Evolutionary conservation across 495 filamentous ascomycete genomes (phyloP), one percentile per base, ranked within the genome.

Genomic region (Staphylotrichum longicolle): DNA sequence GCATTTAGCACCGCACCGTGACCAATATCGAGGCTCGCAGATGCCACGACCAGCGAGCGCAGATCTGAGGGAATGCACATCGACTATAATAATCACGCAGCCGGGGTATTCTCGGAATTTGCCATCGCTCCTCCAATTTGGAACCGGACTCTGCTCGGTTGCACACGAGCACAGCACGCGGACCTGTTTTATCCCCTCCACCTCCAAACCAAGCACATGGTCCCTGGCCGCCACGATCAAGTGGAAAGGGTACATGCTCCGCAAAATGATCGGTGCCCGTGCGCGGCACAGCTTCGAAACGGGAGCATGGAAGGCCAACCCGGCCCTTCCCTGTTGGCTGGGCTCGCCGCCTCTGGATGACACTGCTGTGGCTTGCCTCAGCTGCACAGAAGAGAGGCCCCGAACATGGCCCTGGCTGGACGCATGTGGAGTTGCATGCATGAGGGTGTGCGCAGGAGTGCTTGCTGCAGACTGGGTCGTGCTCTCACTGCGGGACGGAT

Each of bases 81-180:
- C 20, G 20, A 27, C 20, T 27, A 27, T 27, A 27, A 27, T 27
- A 27, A 55, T 60, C 57, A 48, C 44, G n/a, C 45, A 49, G 20
- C 57, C 64, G 64, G 64, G 12, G 60, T 44, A 63, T 66, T 66
- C 57, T 63, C 64, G 64, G 64, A 66, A 63, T 63, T 63, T 66
- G 37, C 48, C 63, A 37, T 58, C 39, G 63, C 50, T 15, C 51
- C 52, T 47, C 57, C 58, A 60, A 54, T 57, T 57, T 57, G 35
- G 49, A 30, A 54, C 55, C 39, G 49, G 27, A 34, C 4, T 33
- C 44, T 5, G 45, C 40, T 15, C 44, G 3, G 11, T 48, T 39
- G 39, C 39, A 54, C 49, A 54, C 50, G 48, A 61, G 58, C 40
- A 46, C 33, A 15, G 15, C 51, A 5, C 51, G 33, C n/a, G n/a